A percentile compares a stretch with the other conserved stretches of the same genome.
Conservation (phyloP, 2,329 filamentous ascomycete genomes). For the Phoma sp. region DNA sequence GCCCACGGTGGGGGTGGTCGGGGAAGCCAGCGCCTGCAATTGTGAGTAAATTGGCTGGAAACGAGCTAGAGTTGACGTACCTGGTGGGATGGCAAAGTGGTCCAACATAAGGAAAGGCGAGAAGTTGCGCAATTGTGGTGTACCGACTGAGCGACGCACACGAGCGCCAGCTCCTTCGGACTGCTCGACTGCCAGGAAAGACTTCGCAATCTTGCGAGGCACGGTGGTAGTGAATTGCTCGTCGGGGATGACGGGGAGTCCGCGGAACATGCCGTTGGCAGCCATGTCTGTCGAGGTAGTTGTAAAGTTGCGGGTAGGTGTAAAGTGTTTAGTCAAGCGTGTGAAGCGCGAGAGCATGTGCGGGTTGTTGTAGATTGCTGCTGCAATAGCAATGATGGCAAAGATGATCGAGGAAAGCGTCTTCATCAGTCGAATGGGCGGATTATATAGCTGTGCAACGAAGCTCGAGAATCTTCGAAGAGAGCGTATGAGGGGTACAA, state of each 20-base stretch:
- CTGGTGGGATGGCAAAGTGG: slow-evolving; percentile 78
- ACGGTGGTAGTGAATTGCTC: slow-evolving; percentile 47
- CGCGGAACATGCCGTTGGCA: slow-evolving; percentile 49
- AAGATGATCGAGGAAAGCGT: slow-evolving; percentile 50
- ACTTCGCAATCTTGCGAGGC: slow-evolving; percentile 78
- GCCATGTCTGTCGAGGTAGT: slow-evolving; percentile 39
- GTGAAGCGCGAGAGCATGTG: slow-evolving; percentile 51
- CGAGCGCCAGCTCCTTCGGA: slow-evolving; percentile 86
- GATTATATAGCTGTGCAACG: slow-evolving; percentile 42
- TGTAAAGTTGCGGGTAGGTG: slow-evolving; percentile 27
- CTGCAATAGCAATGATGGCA: slow-evolving; percentile 50
- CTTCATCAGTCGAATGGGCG: slow-evolving; percentile 42
- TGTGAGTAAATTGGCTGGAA: not conserved
- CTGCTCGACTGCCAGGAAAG: slow-evolving; percentile 84
- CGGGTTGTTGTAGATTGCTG: slow-evolving; percentile 47
- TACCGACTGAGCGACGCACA: slow-evolving; percentile 87
- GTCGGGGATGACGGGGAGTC: slow-evolving; percentile 57
- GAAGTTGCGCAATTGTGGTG: slow-evolving; percentile 80
- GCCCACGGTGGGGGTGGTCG: slow-evolving; percentile 82
- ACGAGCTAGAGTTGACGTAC: not conserved
- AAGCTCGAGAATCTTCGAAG: slow-evolving; percentile 43
- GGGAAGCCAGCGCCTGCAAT: slow-evolving; percentile 78
- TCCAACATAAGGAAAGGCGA: slow-evolving; percentile 96
- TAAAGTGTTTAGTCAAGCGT: slow-evolving; percentile 37
- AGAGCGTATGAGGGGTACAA: slow-evolving; percentile 12